Evolutionary conservation across 2,329 filamentous ascomycete genomes (phyloP).

Genomic region (Diaporthe ampelina): DNA sequence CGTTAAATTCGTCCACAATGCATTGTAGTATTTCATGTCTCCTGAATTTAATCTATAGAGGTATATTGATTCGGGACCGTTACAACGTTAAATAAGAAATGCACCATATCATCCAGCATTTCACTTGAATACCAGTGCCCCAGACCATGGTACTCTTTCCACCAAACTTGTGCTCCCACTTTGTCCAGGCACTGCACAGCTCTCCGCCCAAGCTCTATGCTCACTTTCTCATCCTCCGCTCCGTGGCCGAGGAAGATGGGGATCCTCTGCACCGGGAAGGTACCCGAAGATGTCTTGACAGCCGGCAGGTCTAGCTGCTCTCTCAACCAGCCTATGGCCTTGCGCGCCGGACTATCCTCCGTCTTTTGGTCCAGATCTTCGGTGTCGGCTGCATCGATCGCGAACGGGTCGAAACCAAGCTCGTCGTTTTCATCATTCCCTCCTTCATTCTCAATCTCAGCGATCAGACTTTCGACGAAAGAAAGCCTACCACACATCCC

Average conservation of each 20-base stretch:
- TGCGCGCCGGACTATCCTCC: neutral
- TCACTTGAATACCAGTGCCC: slow-evolving; percentile 61
- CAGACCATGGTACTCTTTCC: slow-evolving; percentile 53
- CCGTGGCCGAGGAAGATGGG: slow-evolving; percentile 64
- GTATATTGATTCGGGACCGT: no score
- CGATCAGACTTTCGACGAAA: slow-evolving; percentile 45
- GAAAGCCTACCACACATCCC: slow-evolving; percentile 63
- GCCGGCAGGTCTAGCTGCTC: neutral
- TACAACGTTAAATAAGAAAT: no score
- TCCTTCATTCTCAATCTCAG: slow-evolving; percentile 42
- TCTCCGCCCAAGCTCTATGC: slow-evolving; percentile 35
- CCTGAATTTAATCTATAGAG: no score
- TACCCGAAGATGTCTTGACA: rapidly evolving
- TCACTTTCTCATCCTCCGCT: slow-evolving; percentile 57
- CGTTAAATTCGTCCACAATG: neutral
- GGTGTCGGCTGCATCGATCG: neutral
- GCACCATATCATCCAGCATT: slow-evolving; percentile 56
- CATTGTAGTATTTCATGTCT: neutral
- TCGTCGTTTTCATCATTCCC: slow-evolving; percentile 46
- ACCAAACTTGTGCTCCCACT: neutral
- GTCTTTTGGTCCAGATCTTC: neutral
- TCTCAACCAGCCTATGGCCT: slow-evolving; percentile 1
- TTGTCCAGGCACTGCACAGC: neutral
- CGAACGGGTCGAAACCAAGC: slow-evolving; percentile 33
- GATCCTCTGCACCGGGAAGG: slow-evolving; percentile 40